A percentile compares a stretch with the other conserved stretches of the same genome.
Conservation (phyloP, 2,329 filamentous ascomycete genomes). For the Aureobasidium lini region DNA sequence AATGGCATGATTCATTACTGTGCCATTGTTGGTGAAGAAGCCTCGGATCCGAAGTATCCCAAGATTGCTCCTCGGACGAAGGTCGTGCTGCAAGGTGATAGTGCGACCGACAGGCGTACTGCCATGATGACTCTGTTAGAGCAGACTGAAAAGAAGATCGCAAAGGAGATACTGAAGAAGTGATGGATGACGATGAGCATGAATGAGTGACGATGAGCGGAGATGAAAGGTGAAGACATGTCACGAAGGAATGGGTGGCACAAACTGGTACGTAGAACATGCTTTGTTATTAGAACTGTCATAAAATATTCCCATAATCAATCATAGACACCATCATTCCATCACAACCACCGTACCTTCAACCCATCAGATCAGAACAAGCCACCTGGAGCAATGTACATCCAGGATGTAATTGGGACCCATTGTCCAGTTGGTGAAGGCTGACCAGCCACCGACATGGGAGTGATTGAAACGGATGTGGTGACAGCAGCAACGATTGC, state of each 20-base stretch:
- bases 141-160: slow-evolving; percentile 19
- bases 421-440: slow-evolving; percentile 1
- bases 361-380: neutral
- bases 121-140: slow-evolving; percentile 20
- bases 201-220: too few relatives aligned
- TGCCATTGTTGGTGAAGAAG: slow-evolving; percentile 14
- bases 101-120: slow-evolving; percentile 16
- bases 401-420: slow-evolving; percentile 8
- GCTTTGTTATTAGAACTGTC: slow-evolving; percentile 7
- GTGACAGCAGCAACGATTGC: slow-evolving; percentile 10
- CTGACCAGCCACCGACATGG: neutral
- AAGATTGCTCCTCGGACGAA: slow-evolving; percentile 18
- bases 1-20: slow-evolving; percentile 17
- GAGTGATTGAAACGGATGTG: neutral
- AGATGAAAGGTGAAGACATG: neutral
- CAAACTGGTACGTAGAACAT: slow-evolving; percentile 6
- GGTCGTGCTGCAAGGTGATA: slow-evolving; percentile 18
- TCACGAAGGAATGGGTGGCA: neutral
- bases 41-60: slow-evolving; percentile 16
- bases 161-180: slow-evolving; percentile 19
- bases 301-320: slow-evolving; percentile 4
- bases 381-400: slow-evolving; percentile 2
- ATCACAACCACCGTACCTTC: neutral
- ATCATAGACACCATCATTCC: neutral
- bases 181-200: neutral